A percentile compares a stretch with the other conserved stretches of the same genome.
These are phyloP conservation scores for Enterocytospora artemiae DNA, from an alignment of 371 early-diverging fungal species.

Conservation along the genomic window DNA sequence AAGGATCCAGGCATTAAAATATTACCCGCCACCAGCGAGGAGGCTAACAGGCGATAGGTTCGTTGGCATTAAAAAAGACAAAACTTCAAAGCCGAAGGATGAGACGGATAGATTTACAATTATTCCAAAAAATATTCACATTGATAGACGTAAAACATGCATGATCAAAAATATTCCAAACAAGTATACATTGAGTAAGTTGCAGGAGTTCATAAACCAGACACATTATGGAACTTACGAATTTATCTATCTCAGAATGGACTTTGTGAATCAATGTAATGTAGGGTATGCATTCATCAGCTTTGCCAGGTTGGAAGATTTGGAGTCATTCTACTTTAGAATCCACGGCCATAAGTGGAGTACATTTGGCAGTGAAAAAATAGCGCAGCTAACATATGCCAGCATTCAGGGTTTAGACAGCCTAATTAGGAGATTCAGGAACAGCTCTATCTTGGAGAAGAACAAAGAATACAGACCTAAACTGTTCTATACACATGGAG, in stretches of 20 bases:
- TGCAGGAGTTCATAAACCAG: conserved; percentile 67
- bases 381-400: conserved; percentile 71
- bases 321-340: conserved; percentile 64
- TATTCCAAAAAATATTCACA: not conserved
- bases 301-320: conserved; percentile 63
- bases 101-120: too few species aligned
- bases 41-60: too few species aligned
- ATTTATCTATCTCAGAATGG: conserved; percentile 76
- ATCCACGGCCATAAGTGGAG: conserved; percentile 71
- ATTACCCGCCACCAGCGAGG: too few species aligned
- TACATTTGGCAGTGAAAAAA: conserved; percentile 72
- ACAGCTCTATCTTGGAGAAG: conserved; percentile 60
- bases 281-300: conserved; percentile 79
- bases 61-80: too few species aligned
- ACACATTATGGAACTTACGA: conserved; percentile 67
- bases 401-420: conserved; percentile 70
- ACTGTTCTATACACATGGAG: conserved; percentile 46
- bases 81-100: too few species aligned
- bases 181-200: conserved; percentile 69
- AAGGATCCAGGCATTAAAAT: too few species aligned
- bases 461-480: conserved; percentile 41
- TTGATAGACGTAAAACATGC: conserved; percentile 67
- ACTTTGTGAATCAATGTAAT: conserved; percentile 72
- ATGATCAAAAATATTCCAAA: conserved; percentile 84
- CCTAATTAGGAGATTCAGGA: conserved; percentile 71